Conservation (phyloP, 2,329 filamentous ascomycete species). For the Sporothrix inflata region DNA sequence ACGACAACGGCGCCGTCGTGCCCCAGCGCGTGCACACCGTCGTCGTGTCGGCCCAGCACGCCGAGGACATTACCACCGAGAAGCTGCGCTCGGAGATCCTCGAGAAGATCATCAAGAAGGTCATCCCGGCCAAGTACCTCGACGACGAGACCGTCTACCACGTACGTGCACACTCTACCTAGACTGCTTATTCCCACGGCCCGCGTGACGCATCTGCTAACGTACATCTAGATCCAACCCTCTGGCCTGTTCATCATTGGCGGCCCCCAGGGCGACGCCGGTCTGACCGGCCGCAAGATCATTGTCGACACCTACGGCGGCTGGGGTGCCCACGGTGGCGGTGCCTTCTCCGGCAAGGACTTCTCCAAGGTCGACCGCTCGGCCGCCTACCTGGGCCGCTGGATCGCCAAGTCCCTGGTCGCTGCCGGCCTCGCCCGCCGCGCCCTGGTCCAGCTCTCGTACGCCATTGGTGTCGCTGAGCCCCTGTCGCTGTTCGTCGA, state of each 20-base stretch:
- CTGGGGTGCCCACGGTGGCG: constrained; percentile 99
- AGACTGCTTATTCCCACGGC: constrained; percentile 30
- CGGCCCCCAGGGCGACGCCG: constrained; percentile 97
- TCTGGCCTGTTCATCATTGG: constrained; percentile 99
- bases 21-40: constrained; percentile 94
- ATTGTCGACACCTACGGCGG: constrained; percentile 99
- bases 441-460: constrained; percentile 95
- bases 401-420: constrained; percentile 99
- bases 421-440: constrained; percentile 86
- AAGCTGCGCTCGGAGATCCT: constrained; percentile 90
- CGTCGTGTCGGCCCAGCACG: constrained; percentile 95
- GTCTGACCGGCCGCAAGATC: constrained; percentile 99
- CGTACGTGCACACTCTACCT: constrained; percentile 56
- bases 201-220: not conserved
- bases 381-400: constrained; percentile 94
- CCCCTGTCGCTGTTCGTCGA: constrained; percentile 98
- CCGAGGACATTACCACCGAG: constrained; percentile 84
- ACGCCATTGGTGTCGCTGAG: constrained; percentile 98
- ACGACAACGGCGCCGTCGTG: constrained; percentile 91
- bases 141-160: constrained; percentile 96
- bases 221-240: constrained; percentile 73
- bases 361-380: constrained; percentile 99
- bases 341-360: constrained; percentile 99
- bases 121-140: constrained; percentile 89
- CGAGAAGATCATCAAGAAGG: constrained; percentile 95